These are phyloP conservation scores for Solanum ahanhuiri DNA, from an alignment of 257 asterid genomes.

Conservation along the genomic window DNA sequence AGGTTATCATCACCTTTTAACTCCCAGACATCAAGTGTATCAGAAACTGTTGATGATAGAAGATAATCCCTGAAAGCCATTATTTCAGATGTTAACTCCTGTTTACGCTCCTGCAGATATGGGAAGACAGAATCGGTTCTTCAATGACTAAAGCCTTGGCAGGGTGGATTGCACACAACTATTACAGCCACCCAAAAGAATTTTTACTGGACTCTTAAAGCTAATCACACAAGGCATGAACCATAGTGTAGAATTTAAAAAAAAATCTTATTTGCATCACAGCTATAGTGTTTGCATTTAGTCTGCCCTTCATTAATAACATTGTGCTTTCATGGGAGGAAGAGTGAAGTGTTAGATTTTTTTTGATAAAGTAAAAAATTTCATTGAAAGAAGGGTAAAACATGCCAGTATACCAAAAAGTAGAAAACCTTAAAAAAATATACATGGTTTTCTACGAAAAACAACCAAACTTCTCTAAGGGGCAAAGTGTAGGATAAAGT, in stretches of 20 bases:
- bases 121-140: conserved; percentile 4
- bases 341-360: neutral
- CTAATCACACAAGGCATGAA: neutral
- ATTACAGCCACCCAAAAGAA: neutral
- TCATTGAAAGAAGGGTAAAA: neutral
- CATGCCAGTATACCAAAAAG: neutral
- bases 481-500: neutral
- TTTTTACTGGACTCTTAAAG: neutral
- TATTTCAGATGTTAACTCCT: conserved; percentile 82
- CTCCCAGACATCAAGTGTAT: conserved; percentile 91
- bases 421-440: neutral
- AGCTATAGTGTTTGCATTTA: neutral
- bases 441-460: neutral
- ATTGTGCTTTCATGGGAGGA: neutral
- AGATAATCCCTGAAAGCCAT: conserved; percentile 98
- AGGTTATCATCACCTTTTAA: conserved; percentile 55
- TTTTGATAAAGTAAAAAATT: neutral
- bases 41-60: conserved; percentile 81
- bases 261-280: neutral
- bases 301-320: neutral
- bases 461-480: neutral
- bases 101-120: conserved; percentile 78
- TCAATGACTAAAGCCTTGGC: conserved; percentile 2
- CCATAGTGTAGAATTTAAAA: neutral
- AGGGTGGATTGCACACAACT: neutral